Base-by-base conservation (phyloP, 129 eudicot genomes). In the Solidago caesia region DNA sequence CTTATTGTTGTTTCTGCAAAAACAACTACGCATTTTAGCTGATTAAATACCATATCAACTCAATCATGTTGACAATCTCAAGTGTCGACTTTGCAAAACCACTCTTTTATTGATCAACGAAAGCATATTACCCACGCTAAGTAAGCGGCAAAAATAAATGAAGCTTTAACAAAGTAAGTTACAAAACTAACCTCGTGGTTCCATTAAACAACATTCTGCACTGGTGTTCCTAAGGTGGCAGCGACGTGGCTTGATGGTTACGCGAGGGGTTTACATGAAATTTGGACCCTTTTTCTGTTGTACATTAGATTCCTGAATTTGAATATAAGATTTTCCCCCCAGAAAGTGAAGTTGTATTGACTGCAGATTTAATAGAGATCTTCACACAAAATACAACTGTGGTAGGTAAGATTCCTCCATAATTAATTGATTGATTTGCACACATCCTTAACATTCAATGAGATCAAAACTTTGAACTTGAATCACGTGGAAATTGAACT, bases 1-100 rank as follows among this genome's bases (percentile, higher is more conserved):
- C 80, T 62, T 83, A 12, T 61, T 64, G 39, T 29, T 64, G 26
- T 29, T 65, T 65, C 74, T 79, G 75, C 68, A 61, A 41, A 76
- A 67, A 45, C n/a, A 79, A 65, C 55, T 42, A 15, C 12, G 8
- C 4, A 52, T 52, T 25, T 64, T 41, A 71, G 53, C 69, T 16
- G 21, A 65, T 26, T 7, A 5, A 44, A 75, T 51, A 52, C 72
- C 21, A 25, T 16, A 49, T 9, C 41, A 46, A 61, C 16, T 73
- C 58, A 64, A 2, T 29, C 51, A 2, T 5, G 58, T 44, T 7
- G 27, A 39, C 25, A 44, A 56, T 33, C 75, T 53, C 48, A 59
- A 25, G 4, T 6, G 13, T 16, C 13, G 11, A 59, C 42, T 16
- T 59, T 26, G 9, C 25, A 59, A 15, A 12, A 33, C 4, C 11